Percentiles rank a stretch among this genome's conserved stretches.
These are phyloP conservation scores for Globisporangium irregulare DNA, from an alignment of 352 stramenopile genomes.

Conservation along the genomic window DNA sequence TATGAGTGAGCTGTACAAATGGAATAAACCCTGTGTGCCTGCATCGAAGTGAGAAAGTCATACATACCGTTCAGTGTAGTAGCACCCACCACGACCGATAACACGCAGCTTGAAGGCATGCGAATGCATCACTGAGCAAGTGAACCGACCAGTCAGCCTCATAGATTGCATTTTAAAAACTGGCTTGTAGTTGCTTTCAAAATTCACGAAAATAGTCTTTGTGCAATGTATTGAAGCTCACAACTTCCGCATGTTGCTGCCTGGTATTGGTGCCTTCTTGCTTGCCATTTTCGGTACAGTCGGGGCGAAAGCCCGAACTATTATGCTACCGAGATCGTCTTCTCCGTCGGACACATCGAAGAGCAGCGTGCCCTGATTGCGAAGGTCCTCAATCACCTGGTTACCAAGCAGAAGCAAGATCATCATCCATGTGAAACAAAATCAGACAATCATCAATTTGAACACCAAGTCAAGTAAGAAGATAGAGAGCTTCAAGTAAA, in stretches of 20 bases:
- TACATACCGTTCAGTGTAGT: not conserved
- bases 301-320: conserved; percentile 11
- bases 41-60: not conserved
- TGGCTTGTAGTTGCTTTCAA: not conserved
- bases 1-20: not conserved
- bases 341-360: conserved; percentile 1
- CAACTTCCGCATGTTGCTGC: not conserved
- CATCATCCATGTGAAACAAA: not conserved
- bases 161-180: not conserved
- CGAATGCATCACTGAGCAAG: not conserved
- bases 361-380: conserved; percentile 1
- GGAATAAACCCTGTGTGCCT: not conserved
- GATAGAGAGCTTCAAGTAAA: not conserved
- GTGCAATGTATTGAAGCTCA: not conserved
- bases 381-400: conserved; percentile 42
- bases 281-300: not conserved
- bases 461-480: not conserved
- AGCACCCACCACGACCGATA: not conserved
- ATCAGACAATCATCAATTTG: not conserved
- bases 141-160: not conserved
- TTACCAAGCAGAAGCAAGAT: not conserved
- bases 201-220: not conserved
- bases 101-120: not conserved
- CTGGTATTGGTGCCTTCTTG: not conserved
- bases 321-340: conserved; percentile 11